Conservation (phyloP, 179 eudicot species). For the Pouteria campechiana region DNA sequence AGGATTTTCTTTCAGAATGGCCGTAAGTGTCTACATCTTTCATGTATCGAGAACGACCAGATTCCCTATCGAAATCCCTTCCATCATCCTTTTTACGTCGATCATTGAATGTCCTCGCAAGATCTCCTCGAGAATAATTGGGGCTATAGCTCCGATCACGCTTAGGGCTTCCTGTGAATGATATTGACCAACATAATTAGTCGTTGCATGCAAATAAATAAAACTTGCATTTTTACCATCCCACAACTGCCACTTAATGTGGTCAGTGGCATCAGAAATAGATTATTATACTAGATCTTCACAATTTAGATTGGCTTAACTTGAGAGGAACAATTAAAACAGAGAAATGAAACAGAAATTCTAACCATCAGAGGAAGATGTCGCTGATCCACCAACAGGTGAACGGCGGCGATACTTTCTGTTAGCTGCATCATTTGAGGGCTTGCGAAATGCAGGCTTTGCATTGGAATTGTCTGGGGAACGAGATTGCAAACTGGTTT, state of each 20-base stretch:
- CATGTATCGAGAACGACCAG: constrained; percentile 26
- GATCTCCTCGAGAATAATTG: constrained; percentile 16
- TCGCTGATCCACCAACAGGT: constrained; percentile 46
- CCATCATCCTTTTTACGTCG: constrained; percentile 36
- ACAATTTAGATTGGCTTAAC: no score
- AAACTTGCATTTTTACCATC: no score
- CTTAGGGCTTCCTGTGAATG: constrained; percentile 40
- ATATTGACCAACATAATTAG: no score
- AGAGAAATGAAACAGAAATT: neutral
- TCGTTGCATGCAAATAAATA: no score
- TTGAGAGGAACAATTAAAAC: neutral
- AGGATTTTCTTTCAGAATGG: constrained; percentile 24
- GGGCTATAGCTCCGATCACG: constrained; percentile 35
- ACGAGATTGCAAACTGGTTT: constrained; percentile 24
- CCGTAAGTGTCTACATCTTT: constrained; percentile 36
- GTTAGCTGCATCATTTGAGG: constrained; percentile 48
- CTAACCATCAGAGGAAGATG: constrained; percentile 72
- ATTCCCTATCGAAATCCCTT: constrained; percentile 28
- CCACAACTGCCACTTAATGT: no score
- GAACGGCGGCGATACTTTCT: constrained; percentile 74
- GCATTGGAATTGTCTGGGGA: constrained; percentile 32
- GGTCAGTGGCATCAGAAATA: no score
- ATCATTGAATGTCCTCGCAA: constrained; percentile 18
- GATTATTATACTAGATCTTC: no score
- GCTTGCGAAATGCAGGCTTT: constrained; percentile 72